phyloP scores from a whole-genome alignment of 495 filamentous ascomycete genomes.

The Xylaria acuta region DNA sequence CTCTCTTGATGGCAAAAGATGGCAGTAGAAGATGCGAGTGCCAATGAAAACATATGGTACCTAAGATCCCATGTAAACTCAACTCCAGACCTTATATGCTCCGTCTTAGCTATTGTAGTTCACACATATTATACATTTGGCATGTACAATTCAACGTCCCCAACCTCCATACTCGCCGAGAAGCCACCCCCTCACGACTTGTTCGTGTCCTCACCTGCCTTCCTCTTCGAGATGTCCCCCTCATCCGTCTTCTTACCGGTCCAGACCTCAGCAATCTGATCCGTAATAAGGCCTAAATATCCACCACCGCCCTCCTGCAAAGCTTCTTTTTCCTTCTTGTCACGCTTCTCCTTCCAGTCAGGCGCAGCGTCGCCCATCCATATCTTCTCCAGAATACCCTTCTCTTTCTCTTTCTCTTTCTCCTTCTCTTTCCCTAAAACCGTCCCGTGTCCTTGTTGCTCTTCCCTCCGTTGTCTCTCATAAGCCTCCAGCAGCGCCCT shows the following conservation, averaged over 20 bases:
- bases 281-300: constrained; percentile 80
- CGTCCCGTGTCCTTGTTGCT: not conserved
- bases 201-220: constrained; percentile 41
- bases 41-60: not conserved
- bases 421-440: constrained; percentile 37
- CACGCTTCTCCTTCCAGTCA: constrained; percentile 75
- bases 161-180: not conserved
- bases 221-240: constrained; percentile 29
- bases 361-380: constrained; percentile 70
- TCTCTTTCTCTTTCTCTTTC: no score
- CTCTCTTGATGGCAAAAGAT: not conserved
- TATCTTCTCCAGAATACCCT: constrained; percentile 56
- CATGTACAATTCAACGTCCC: constrained; percentile 25
- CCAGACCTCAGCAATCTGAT: constrained; percentile 86
- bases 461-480: constrained; percentile 31
- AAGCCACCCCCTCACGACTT: constrained; percentile 25
- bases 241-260: constrained; percentile 53
- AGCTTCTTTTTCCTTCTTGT: constrained; percentile 73
- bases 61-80: not conserved
- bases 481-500: constrained; percentile 29
- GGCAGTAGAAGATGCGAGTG: not conserved
- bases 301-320: constrained; percentile 75
- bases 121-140: constrained; percentile 21
- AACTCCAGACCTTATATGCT: constrained; percentile 6
- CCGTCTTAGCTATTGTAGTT: constrained; percentile 12